Evolutionary conservation across 1,139 yeast genomes (phyloP).

Genomic region (Protomyces arabidopsidicola): DNA sequence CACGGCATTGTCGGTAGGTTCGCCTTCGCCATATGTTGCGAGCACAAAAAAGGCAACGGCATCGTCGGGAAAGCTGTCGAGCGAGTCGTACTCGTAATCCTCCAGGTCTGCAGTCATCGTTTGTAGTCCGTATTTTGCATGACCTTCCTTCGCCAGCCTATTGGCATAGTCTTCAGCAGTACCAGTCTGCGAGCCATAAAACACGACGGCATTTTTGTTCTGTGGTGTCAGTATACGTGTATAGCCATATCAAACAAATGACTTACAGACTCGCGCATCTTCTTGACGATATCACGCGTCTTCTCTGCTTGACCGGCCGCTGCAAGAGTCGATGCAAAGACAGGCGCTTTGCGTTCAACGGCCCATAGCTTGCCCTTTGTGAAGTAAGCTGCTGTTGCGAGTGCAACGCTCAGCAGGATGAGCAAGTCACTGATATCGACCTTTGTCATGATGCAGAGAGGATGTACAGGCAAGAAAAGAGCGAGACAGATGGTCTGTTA

Average conservation of each 20-base stretch:
- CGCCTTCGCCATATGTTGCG: constrained; percentile 98
- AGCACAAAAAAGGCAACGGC: constrained; percentile 66
- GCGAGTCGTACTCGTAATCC: constrained; percentile 75
- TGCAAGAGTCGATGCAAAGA: constrained; percentile 59
- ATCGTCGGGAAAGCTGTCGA: constrained; percentile 54
- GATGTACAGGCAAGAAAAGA: background rate
- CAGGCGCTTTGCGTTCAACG: constrained; percentile 61
- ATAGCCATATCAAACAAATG: background rate
- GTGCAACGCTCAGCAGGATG: constrained; percentile 60
- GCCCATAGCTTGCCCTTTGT: constrained; percentile 60
- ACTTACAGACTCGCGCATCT: constrained; percentile 49
- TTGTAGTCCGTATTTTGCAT: constrained; percentile 72
- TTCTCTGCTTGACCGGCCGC: constrained; percentile 65
- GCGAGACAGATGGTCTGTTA: background rate
- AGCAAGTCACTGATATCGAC: constrained; percentile 48
- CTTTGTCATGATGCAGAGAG: background rate
- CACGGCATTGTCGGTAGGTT: constrained; percentile 89
- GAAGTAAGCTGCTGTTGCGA: constrained; percentile 62
- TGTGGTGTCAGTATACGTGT: constrained; percentile 30
- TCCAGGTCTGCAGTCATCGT: constrained; percentile 86
- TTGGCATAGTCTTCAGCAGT: constrained; percentile 98
- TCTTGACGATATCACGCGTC: constrained; percentile 51
- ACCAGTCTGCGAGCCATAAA: constrained; percentile 96
- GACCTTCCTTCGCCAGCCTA: constrained; percentile 82
- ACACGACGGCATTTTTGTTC: constrained; percentile 68